A percentile compares a stretch with the other conserved stretches of the same genome.
These are phyloP conservation scores for Fomitopsis palustris DNA, from an alignment of 1,284 basidiomycete genomes.

Conservation along the genomic window DNA sequence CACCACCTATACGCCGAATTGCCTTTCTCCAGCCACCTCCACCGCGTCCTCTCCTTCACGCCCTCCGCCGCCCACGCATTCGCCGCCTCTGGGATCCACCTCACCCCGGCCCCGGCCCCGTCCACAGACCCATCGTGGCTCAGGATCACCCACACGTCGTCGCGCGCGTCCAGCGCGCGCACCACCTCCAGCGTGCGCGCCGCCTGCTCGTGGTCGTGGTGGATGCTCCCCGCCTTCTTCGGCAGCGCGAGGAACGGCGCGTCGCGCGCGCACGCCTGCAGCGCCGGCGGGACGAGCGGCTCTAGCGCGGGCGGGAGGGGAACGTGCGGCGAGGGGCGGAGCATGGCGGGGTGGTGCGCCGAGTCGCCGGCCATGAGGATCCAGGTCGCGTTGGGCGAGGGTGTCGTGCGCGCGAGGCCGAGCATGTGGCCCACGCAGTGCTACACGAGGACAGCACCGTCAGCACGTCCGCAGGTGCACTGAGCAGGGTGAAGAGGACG, in stretches of 20 bases:
- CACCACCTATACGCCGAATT: background rate
- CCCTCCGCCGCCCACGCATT: background rate
- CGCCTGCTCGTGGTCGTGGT: background rate
- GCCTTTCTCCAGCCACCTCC: background rate
- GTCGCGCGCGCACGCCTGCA: background rate
- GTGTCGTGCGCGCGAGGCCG: background rate
- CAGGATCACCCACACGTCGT: background rate
- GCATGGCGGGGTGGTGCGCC: background rate
- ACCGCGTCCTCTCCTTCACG: background rate
- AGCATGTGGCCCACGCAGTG: background rate
- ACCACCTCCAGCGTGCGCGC: background rate
- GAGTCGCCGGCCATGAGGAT: background rate
- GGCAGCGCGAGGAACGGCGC: background rate
- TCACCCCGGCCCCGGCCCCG: background rate
- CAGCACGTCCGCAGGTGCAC: no score
- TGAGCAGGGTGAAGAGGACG: background rate
- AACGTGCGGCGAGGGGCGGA: background rate
- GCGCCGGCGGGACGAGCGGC: background rate
- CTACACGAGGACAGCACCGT: no score
- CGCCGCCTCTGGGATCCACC: background rate
- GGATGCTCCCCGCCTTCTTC: background rate
- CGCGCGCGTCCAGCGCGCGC: background rate
- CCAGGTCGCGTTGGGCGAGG: background rate
- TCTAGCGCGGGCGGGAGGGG: background rate
- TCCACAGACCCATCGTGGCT: background rate